Percentiles rank a stretch among this genome's conserved stretches.
phyloP scores from a whole-genome alignment of 164 flowering plant genomes.

The Umbilicus rupestris region DNA sequence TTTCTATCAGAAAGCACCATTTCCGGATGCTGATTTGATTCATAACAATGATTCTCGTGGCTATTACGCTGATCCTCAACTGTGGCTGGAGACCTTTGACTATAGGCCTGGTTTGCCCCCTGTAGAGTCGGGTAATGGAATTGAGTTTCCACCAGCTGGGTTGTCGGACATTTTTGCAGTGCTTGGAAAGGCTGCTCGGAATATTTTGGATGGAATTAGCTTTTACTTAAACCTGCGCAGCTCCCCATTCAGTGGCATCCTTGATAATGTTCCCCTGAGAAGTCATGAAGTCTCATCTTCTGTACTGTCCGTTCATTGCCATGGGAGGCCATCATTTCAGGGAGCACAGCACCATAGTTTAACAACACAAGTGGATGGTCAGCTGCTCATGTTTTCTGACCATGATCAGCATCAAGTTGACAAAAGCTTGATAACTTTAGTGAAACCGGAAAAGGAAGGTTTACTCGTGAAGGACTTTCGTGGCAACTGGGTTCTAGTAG shows the following conservation, averaged over 20 bases:
- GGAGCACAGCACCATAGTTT: slow-evolving; percentile 67
- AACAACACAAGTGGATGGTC: slow-evolving; percentile 56
- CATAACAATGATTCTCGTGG: slow-evolving; percentile 64
- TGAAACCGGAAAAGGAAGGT: slow-evolving; percentile 81
- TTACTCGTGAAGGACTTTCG: slow-evolving; percentile 68
- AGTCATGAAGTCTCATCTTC: slow-evolving; percentile 79
- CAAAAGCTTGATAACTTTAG: slow-evolving; percentile 64
- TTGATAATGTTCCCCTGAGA: slow-evolving; percentile 88
- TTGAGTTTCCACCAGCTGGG: slow-evolving; percentile 86
- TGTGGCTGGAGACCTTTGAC: slow-evolving; percentile 79
- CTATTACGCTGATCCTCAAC: slow-evolving; percentile 70
- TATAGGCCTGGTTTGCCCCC: slow-evolving; percentile 83
- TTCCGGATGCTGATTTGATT: slow-evolving; percentile 49
- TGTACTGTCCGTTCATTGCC: slow-evolving; percentile 79
- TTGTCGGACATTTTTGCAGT: slow-evolving; percentile 62
- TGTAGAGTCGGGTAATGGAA: slow-evolving; percentile 35
- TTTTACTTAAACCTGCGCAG: slow-evolving; percentile 80
- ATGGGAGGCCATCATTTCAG: slow-evolving; percentile 78
- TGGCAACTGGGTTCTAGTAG: slow-evolving; percentile 79
- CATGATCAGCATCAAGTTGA: slow-evolving; percentile 76
- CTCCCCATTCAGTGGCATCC: slow-evolving; percentile 74
- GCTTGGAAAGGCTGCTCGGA: slow-evolving; percentile 80
- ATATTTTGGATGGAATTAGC: slow-evolving; percentile 76
- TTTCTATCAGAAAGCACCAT: slow-evolving; percentile 70
- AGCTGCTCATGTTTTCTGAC: slow-evolving; percentile 60